Evolutionary conservation across 2,329 filamentous ascomycete species (phyloP).

Genomic region (Nothophaeocryptopus gaeumannii): DNA sequence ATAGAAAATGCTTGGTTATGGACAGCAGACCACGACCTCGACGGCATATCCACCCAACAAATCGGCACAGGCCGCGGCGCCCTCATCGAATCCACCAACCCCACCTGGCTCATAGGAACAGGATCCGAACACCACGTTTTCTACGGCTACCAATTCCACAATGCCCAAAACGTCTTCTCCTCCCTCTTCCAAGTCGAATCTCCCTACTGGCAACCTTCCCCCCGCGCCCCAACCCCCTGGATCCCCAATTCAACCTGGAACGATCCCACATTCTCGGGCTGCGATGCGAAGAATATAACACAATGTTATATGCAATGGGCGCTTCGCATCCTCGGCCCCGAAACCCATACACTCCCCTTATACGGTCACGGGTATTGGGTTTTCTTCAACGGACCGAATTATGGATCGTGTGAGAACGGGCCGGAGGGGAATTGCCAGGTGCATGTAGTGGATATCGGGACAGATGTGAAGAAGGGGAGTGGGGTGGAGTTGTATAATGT

Average conservation of each 20-base stretch:
- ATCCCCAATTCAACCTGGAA: constrained; percentile 34
- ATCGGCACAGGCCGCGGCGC: constrained; percentile 42
- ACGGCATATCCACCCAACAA: constrained; percentile 39
- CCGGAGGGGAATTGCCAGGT: constrained; percentile 40
- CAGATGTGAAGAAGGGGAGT: constrained; percentile 8
- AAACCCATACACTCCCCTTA: constrained; percentile 37
- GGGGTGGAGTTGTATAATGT: constrained; percentile 24
- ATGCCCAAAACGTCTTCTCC: constrained; percentile 50
- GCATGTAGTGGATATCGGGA: constrained; percentile 29
- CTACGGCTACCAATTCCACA: constrained; percentile 51
- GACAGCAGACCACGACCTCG: constrained; percentile 53
- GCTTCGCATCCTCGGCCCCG: constrained; percentile 24
- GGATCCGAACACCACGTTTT: constrained; percentile 53
- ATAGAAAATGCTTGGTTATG: constrained; percentile 55
- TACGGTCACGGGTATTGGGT: constrained; percentile 42
- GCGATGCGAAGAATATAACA: constrained; percentile 19
- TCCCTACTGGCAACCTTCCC: constrained; percentile 41
- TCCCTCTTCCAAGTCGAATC: constrained; percentile 53
- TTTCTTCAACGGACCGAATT: constrained; percentile 38
- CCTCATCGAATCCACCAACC: constrained; percentile 40
- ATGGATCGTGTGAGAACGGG: constrained; percentile 17
- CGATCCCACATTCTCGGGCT: constrained; percentile 32
- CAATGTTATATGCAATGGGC: constrained; percentile 38
- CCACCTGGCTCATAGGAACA: constrained; percentile 53
- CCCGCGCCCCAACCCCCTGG: constrained; percentile 43